phyloP scores from a whole-genome alignment of 345 rosid species.

The Citrus australasica region DNA sequence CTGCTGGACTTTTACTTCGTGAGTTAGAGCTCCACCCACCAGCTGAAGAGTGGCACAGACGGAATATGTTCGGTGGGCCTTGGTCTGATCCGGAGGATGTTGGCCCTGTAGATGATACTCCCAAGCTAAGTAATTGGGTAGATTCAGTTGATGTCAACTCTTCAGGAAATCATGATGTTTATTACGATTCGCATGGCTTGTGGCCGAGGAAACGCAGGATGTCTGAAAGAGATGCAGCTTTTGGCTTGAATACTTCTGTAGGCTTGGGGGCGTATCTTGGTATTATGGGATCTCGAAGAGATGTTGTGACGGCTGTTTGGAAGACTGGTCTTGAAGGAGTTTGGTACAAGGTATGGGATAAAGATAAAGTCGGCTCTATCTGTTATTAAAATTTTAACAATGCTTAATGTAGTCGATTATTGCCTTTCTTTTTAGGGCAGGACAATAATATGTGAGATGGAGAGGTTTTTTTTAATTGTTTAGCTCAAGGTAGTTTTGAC shows the following conservation, averaged over 20 bases:
- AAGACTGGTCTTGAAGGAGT: slow-evolving; percentile 93
- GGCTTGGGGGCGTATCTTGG: slow-evolving; percentile 98
- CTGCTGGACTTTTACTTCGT: slow-evolving; percentile 92
- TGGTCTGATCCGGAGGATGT: slow-evolving; percentile 85
- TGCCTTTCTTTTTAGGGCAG: neutral
- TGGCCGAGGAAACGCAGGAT: slow-evolving; percentile 97
- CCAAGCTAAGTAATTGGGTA: slow-evolving; percentile 35
- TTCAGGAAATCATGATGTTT: slow-evolving; percentile 40
- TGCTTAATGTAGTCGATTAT: neutral
- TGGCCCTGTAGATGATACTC: slow-evolving; percentile 44
- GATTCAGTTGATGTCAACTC: slow-evolving; percentile 40
- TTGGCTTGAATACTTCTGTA: slow-evolving; percentile 87
- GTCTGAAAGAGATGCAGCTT: slow-evolving; percentile 99
- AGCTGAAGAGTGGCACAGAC: slow-evolving; percentile 98
- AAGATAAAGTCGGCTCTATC: neutral
- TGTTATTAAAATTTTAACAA: neutral
- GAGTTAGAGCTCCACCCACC: slow-evolving; percentile 98
- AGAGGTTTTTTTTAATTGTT: neutral
- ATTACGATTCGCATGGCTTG: slow-evolving; percentile 62
- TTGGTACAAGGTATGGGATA: slow-evolving; percentile 78
- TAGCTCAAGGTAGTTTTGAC: neutral
- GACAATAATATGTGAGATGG: neutral
- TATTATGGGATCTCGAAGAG: slow-evolving; percentile 98
- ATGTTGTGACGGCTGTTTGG: slow-evolving; percentile 94
- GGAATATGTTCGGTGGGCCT: slow-evolving; percentile 95